Percentiles rank a stretch among this genome's conserved stretches.
Conservation (phyloP, 2,329 filamentous ascomycete genomes). For the Apiospora rasikravindrae region DNA sequence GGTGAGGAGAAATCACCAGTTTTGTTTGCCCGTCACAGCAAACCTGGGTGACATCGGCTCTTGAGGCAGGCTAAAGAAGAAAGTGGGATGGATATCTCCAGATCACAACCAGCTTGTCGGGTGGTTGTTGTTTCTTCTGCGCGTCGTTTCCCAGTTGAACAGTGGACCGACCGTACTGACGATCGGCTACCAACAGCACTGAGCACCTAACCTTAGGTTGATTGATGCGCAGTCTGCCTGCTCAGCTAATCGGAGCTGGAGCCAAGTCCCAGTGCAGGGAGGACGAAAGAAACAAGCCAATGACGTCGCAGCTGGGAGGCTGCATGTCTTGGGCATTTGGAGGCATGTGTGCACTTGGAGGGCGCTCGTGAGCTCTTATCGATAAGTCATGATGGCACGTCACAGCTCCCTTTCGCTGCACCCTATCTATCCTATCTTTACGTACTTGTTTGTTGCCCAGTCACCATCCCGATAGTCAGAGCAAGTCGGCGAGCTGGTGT, state of each 20-base stretch:
- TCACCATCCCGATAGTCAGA: not conserved
- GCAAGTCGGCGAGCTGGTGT: not conserved
- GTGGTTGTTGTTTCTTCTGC: not conserved
- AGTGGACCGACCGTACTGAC: not conserved
- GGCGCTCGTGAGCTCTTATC: slow-evolving; percentile 26
- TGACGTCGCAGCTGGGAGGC: slow-evolving; percentile 4
- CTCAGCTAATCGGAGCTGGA: not conserved
- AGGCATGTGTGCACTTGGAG: slow-evolving; percentile 18
- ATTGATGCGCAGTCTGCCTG: not conserved
- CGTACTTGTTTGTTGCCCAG: not conserved
- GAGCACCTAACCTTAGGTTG: not conserved
- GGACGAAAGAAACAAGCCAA: not conserved
- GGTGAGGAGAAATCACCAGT: not conserved
- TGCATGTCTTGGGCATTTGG: slow-evolving; percentile 19
- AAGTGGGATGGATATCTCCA: slow-evolving; percentile 13
- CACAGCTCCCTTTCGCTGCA: not conserved
- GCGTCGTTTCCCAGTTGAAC: not conserved
- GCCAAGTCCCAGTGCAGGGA: not conserved
- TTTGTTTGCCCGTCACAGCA: not conserved
- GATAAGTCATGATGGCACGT: slow-evolving; percentile 20
- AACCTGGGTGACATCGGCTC: slow-evolving; percentile 6
- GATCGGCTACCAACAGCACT: not conserved
- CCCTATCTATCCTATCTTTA: no score
- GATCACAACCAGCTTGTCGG: slow-evolving; percentile 9
- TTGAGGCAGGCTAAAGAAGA: slow-evolving; percentile 4